Evolutionary conservation across 768 basidiomycete species (phyloP), one percentile per base, ranked within the genome.

Genomic region (Solioccasus polychromus): DNA sequence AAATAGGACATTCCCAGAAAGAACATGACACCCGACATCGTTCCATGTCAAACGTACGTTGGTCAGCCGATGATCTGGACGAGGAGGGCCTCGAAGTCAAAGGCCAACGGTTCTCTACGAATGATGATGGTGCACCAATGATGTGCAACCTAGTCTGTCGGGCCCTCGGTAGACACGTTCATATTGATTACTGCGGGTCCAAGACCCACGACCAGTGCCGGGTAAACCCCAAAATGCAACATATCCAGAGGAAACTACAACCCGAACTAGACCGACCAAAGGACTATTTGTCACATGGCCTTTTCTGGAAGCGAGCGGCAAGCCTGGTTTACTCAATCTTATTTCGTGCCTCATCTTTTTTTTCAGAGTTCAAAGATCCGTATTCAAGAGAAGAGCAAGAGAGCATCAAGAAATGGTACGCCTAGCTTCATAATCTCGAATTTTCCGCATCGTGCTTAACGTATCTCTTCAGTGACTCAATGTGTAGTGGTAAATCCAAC

Each of bases 321-420:
- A 37, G 71, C 59, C n/a, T 1, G 12, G 5, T 5, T 1, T 2
- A 2, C 14, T 1, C n/a, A n/a, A n/a, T 0, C 11, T 8, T 49
- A n/a, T n/a, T 12, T n/a, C n/a, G 28, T 23, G 10, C 1, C 35
- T 43, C 10, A 52, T 37, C 12, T 6, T 42, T n/a, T n/a, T n/a
- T n/a, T n/a, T n/a, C 39, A 81, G 80, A 78, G 6, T 83, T 82
- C 68, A 79, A 75, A 64, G 80, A 83, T 58, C 82, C 80, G 0
- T 83, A 83, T 51, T 71, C 79, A 5, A 69, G 70, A 6, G 78
- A 80, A 34, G 79, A 82, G 39, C 75, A 76, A 53, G 39, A 67
- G 0, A 70, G 71, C 40, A 83, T 82, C 53, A 59, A 68, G 1
- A 74, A 74, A 53, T 83, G 80, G 77, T 78, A 53, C 35, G 72